Conservation (phyloP, 2,329 filamentous ascomycete genomes). For the Penicillium sp. region DNA sequence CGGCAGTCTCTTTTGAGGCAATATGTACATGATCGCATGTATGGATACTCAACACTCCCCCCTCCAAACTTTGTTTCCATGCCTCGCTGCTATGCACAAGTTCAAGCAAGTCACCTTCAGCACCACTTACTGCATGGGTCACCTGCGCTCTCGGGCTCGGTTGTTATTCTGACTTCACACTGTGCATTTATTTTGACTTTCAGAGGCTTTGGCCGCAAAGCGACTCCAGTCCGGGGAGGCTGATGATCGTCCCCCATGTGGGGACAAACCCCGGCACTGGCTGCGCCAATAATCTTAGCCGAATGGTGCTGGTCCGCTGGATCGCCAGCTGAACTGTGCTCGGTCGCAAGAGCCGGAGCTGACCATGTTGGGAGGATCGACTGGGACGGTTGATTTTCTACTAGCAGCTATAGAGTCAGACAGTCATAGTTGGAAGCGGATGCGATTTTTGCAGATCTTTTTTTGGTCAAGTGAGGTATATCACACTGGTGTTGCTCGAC, state of each 20-base stretch:
- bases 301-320: constrained; percentile 11
- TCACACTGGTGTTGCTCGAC: neutral
- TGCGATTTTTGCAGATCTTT: neutral
- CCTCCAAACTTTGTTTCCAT: neutral
- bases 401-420: neutral
- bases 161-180: neutral
- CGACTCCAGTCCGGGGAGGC: constrained; percentile 8
- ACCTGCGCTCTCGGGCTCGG: neutral
- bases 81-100: neutral
- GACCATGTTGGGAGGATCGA: neutral
- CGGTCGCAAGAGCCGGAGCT: constrained; percentile 7
- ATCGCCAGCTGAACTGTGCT: constrained; percentile 17
- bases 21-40: neutral
- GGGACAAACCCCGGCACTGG: neutral
- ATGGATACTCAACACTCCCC: neutral
- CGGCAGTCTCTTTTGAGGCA: neutral
- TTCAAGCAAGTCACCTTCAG: neutral
- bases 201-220: neutral
- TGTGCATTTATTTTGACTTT: neutral
- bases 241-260: constrained; percentile 17
- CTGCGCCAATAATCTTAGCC: constrained; percentile 13
- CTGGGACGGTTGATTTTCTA: neutral
- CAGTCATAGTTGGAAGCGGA: neutral
- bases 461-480: neutral
- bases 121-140: neutral